Conservation (phyloP, 164 flowering plant species). For the Magnolia officinalis region DNA sequence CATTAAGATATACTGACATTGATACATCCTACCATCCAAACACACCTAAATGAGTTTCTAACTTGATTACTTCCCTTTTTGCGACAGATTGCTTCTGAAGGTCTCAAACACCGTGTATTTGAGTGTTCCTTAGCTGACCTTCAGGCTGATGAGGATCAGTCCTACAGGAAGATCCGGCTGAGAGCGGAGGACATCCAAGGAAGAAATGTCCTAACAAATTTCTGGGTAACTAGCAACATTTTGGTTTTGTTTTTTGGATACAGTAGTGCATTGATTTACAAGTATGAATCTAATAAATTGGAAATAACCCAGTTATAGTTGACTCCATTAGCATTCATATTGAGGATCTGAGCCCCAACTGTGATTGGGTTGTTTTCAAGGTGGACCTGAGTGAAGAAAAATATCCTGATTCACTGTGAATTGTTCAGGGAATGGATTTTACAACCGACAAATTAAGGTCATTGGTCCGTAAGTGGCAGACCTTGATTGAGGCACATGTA, state of each 20-base stretch:
- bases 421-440: constrained; percentile 34
- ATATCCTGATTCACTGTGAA: neutral
- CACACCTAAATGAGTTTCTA: neutral
- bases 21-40: too few relatives aligned
- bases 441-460: constrained; percentile 41
- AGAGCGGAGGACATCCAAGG: constrained; percentile 41
- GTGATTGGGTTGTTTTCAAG: neutral
- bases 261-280: too few relatives aligned
- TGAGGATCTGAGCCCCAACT: neutral
- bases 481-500: constrained; percentile 41
- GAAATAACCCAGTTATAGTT: too few relatives aligned
- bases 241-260: neutral
- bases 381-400: neutral
- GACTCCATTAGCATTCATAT: neutral
- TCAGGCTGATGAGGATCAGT: constrained; percentile 35
- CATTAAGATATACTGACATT: too few relatives aligned
- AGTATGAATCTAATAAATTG: too few relatives aligned
- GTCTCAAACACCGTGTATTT: constrained; percentile 38
- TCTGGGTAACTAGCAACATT: constrained; percentile 21
- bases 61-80: neutral
- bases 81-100: constrained; percentile 37
- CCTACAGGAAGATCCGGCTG: constrained; percentile 34
- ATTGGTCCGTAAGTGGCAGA: constrained; percentile 44
- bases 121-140: constrained; percentile 36
- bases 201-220: constrained; percentile 36